Percentiles rank a stretch among this genome's conserved stretches.
Conservation (phyloP, 345 rosid genomes). For the Atalantia buxifolia region DNA sequence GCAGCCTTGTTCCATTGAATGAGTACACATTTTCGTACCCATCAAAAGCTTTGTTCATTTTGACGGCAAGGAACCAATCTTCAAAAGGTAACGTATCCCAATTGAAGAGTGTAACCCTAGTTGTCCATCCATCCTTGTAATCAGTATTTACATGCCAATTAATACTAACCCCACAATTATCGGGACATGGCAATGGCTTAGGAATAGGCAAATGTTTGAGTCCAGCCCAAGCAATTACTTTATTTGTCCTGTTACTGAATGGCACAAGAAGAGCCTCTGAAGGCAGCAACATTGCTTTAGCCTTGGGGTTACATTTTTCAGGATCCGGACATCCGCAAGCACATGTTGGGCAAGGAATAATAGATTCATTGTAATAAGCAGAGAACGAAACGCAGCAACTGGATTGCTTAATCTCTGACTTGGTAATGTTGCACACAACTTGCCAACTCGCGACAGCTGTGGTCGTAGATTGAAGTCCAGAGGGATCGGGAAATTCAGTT, state of each 20-base stretch:
- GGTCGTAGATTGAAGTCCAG: constrained; percentile 48
- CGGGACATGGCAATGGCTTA: constrained; percentile 72
- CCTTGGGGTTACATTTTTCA: constrained; percentile 46
- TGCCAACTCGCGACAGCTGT: constrained; percentile 75
- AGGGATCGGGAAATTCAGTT: constrained; percentile 64
- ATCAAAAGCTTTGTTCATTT: constrained; percentile 50
- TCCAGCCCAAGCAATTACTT: constrained; percentile 78
- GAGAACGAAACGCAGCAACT: constrained; percentile 94
- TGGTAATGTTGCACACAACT: constrained; percentile 73
- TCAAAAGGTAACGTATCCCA: constrained; percentile 57
- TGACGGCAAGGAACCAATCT: constrained; percentile 75
- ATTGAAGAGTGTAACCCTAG: constrained; percentile 77
- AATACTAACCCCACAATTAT: constrained; percentile 91
- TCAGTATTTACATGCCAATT: constrained; percentile 87
- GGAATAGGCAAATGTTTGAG: constrained; percentile 50
- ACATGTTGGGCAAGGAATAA: constrained; percentile 82
- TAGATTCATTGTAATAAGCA: constrained; percentile 75
- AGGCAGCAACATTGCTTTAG: constrained; percentile 62
- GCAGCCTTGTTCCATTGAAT: constrained; percentile 67
- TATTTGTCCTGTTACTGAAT: constrained; percentile 58
- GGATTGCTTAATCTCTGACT: constrained; percentile 51
- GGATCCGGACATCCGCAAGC: constrained; percentile 78
- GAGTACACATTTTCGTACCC: constrained; percentile 80
- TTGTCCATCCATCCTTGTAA: constrained; percentile 72
- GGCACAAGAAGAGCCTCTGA: constrained; percentile 79